Evolutionary conservation across 345 rosid genomes (phyloP), one percentile per base, ranked within the genome.

Genomic region (Hibiscus tridactylites): DNA sequence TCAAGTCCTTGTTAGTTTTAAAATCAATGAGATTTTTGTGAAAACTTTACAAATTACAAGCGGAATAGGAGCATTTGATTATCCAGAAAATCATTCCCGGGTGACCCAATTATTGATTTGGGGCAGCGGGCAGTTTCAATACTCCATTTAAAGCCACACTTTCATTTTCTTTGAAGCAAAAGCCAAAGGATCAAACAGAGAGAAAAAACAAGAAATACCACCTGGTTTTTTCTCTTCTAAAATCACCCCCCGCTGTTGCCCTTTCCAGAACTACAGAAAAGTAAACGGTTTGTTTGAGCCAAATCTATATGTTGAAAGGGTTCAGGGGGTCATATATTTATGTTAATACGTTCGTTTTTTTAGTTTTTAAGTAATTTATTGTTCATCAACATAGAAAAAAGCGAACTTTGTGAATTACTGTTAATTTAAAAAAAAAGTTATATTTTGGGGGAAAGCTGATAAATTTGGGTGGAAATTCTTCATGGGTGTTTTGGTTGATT

Each of bases 401-500:
- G 19, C 9, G 13, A 12, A 65, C 19, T 46, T 65, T 65, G 70
- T 65, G n/a, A 65, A 65, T 44, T 44, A 24, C 19, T 9, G 12
- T 21, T 12, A 42, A 63, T 39, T 10, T 28, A 2, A 28, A 28
- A 3, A 10, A 42, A 2, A 46, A 13, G 3, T 12, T 11, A 21
- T 11, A 39, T 39, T 35, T 39, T 31, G 35, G 16, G 68, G 15
- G 31, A 19, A 42, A 58, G 13, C 3, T 26, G 16, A 24, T 17
- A 50, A 31, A 19, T 33, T 62, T 44, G 54, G 37, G 68, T 64
- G 26, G 19, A 26, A 11, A 61, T 71, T 37, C 17, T 65, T 50
- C 42, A 88, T 87, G 96, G 90, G 92, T 62, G 52, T 86, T 74
- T 61, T 74, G 78, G 83, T 68, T 54, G 88, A 83, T 76, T 81